phyloP scores from a whole-genome alignment of 805 yeast genomes.

The Diddensiella caesifluorescens region DNA sequence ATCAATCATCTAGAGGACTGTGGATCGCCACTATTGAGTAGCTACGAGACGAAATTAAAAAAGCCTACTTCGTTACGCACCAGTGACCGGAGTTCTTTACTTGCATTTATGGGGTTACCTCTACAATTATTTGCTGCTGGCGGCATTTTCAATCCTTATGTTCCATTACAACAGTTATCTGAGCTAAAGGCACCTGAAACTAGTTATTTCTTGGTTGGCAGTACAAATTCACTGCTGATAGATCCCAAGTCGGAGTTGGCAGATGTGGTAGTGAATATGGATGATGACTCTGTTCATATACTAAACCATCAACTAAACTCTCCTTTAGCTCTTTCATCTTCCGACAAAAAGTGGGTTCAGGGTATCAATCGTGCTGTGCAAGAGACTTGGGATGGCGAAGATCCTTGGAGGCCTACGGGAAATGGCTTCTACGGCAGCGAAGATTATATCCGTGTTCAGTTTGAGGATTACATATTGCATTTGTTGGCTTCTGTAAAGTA shows the following conservation, averaged over 20 bases:
- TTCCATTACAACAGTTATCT: slow-evolving; percentile 88
- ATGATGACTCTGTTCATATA: slow-evolving; percentile 41
- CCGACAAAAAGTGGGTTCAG: slow-evolving; percentile 75
- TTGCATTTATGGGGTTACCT: slow-evolving; percentile 82
- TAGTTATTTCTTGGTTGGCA: slow-evolving; percentile 69
- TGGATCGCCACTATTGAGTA: slow-evolving; percentile 69
- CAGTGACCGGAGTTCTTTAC: slow-evolving; percentile 69
- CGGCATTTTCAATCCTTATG: slow-evolving; percentile 85
- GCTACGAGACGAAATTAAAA: slow-evolving; percentile 44
- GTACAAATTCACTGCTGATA: slow-evolving; percentile 76
- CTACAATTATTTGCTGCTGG: slow-evolving; percentile 79
- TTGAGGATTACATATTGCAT: slow-evolving; percentile 85
- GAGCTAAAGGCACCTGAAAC: slow-evolving; percentile 56
- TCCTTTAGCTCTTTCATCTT: slow-evolving; percentile 43
- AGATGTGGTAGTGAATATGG: slow-evolving; percentile 17
- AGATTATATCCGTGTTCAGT: slow-evolving; percentile 79
- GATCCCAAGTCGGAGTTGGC: slow-evolving; percentile 44
- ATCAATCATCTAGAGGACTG: slow-evolving; percentile 66
- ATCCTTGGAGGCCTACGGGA: slow-evolving; percentile 38
- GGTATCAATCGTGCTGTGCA: slow-evolving; percentile 47
- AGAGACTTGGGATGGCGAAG: slow-evolving; percentile 38
- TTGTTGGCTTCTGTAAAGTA: slow-evolving; percentile 68
- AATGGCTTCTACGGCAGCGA: slow-evolving; percentile 66
- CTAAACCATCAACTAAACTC: slow-evolving; percentile 39
- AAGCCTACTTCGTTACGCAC: slow-evolving; percentile 67